These are phyloP conservation scores for Inga laurina DNA, from an alignment of 306 rosid genomes.

Conservation along the genomic window DNA sequence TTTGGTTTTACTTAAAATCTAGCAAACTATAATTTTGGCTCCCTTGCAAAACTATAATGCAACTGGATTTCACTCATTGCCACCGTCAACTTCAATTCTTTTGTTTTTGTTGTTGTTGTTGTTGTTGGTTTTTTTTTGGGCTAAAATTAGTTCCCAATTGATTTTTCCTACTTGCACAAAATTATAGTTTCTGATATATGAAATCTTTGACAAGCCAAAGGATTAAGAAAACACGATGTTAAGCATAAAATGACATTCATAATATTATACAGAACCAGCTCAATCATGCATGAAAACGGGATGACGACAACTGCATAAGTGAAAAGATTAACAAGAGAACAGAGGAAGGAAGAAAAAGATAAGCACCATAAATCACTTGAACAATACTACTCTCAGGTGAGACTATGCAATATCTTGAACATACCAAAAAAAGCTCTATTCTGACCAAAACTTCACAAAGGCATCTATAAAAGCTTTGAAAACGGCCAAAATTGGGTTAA, in stretches of 20 bases:
- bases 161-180: neutral
- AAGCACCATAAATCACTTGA: neutral
- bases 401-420: constrained; percentile 28
- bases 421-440: constrained; percentile 37
- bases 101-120: too few relatives aligned
- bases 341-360: neutral
- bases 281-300: neutral
- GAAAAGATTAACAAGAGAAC: neutral
- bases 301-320: neutral
- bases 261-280: neutral
- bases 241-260: neutral
- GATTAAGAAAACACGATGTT: neutral
- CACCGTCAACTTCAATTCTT: too few relatives aligned
- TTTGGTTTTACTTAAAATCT: too few relatives aligned
- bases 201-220: neutral
- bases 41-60: too few relatives aligned
- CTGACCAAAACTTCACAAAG: constrained; percentile 78
- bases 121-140: too few relatives aligned
- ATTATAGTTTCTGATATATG: neutral
- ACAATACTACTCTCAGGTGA: constrained; percentile 1
- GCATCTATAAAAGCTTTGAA: constrained; percentile 60
- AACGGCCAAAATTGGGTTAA: constrained; percentile 57
- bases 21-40: too few relatives aligned
- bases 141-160: too few relatives aligned
- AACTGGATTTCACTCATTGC: too few relatives aligned